A percentile compares a stretch with the other conserved stretches of the same genome.
Conservation (phyloP, 345 rosid species). For the Eucalyptus viminalis region DNA sequence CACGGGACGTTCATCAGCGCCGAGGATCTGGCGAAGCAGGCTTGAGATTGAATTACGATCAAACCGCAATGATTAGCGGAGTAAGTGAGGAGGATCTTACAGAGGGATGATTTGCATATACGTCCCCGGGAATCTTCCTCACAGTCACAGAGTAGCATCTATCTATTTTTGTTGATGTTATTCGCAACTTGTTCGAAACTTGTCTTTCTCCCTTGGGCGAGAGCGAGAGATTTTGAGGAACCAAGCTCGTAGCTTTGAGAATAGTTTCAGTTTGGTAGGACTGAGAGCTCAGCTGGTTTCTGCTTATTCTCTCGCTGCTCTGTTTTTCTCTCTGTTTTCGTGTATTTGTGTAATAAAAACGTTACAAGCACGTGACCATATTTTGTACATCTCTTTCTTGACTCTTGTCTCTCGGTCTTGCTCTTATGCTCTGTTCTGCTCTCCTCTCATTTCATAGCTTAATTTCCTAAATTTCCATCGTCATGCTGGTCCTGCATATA, state of each 20-base stretch:
- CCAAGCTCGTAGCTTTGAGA: conserved; percentile 48
- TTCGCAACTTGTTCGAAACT: not conserved
- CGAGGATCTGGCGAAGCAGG: conserved; percentile 40
- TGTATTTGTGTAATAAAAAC: not conserved
- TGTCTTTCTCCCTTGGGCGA: not conserved
- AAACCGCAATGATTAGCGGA: not conserved
- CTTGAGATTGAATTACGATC: not conserved
- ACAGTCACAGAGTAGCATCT: not conserved
- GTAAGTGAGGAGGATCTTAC: conserved; percentile 23
- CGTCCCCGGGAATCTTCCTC: conserved; percentile 69
- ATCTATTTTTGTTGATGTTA: conserved; percentile 1
- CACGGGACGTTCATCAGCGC: conserved; percentile 67
- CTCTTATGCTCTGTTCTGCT: not conserved
- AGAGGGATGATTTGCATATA: conserved; percentile 59
- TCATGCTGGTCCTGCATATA: not conserved
- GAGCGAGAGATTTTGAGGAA: not conserved
- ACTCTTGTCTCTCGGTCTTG: not conserved
- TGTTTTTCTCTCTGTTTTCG: conserved; percentile 7
- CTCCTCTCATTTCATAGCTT: not conserved
- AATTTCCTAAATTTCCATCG: not conserved
- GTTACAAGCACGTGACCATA: not conserved
- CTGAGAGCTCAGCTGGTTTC: conserved; percentile 74
- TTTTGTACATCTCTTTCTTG: not conserved
- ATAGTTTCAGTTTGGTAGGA: conserved; percentile 1
- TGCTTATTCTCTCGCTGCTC: conserved; percentile 8